These are phyloP conservation scores for Salix exigua DNA, from an alignment of 345 rosid species.

Conservation along the genomic window DNA sequence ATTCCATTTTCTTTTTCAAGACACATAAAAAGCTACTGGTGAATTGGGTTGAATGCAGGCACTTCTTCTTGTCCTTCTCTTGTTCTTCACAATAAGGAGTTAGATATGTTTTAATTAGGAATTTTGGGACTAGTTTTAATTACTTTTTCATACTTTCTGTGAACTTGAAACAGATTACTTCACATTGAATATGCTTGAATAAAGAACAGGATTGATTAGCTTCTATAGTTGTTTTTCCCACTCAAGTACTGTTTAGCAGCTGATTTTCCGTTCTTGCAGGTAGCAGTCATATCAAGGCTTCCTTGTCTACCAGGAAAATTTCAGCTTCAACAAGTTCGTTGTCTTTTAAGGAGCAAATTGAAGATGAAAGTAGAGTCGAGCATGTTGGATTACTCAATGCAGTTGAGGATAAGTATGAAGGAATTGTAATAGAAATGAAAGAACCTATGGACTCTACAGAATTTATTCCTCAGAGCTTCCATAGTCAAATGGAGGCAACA, in stretches of 20 bases:
- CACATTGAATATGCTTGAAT: too few relatives aligned
- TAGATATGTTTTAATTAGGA: slow-evolving; percentile 1
- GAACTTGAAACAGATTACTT: not conserved
- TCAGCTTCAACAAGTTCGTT: slow-evolving; percentile 15
- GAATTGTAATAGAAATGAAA: slow-evolving; percentile 43
- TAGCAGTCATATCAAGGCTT: not conserved
- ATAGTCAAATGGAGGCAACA: slow-evolving; percentile 43
- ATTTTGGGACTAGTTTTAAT: not conserved
- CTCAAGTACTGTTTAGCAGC: not conserved
- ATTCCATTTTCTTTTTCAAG: too few relatives aligned
- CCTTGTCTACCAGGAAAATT: slow-evolving; percentile 10
- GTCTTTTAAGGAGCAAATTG: slow-evolving; percentile 14
- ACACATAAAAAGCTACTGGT: not conserved
- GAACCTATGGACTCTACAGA: slow-evolving; percentile 38
- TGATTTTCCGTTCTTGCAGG: slow-evolving; percentile 7
- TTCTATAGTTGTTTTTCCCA: not conserved
- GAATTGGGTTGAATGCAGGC: not conserved
- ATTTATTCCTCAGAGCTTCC: slow-evolving; percentile 49
- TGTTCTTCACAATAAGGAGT: not conserved
- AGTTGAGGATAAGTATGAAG: slow-evolving; percentile 45
- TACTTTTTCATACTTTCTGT: not conserved
- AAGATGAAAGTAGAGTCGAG: slow-evolving; percentile 16
- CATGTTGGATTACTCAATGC: slow-evolving; percentile 35
- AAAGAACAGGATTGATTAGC: too few relatives aligned
- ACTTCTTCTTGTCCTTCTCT: too few relatives aligned